A percentile compares a stretch with the other conserved stretches of the same genome.
phyloP scores from a whole-genome alignment of 108 stramenopile species.

The Skeletonema menzelii region DNA sequence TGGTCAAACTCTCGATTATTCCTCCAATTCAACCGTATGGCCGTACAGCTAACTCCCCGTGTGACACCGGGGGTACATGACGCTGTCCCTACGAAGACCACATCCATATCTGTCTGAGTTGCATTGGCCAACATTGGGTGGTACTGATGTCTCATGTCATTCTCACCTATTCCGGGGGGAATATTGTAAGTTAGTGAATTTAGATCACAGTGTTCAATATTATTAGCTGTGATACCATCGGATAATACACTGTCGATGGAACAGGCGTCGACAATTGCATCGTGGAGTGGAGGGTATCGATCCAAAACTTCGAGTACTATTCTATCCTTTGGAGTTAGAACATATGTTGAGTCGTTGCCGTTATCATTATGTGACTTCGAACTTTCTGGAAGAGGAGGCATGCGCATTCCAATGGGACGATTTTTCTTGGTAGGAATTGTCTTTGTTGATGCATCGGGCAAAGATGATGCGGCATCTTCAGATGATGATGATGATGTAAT shows the following conservation, averaged over 20 bases:
- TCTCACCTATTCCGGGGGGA: conserved; percentile 43
- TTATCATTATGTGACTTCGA: not conserved
- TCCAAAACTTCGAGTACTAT: conserved; percentile 53
- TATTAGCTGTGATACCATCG: not conserved
- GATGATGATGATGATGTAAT: not conserved
- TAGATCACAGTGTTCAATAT: conserved; percentile 18
- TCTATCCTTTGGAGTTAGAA: conserved; percentile 53
- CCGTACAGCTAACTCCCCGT: conserved; percentile 89
- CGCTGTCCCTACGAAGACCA: conserved; percentile 92
- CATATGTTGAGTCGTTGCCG: conserved; percentile 1
- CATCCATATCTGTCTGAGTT: conserved; percentile 73
- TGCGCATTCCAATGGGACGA: conserved; percentile 1
- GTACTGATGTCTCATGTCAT: conserved; percentile 59
- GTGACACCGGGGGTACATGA: conserved; percentile 87
- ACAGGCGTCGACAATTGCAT: conserved; percentile 29
- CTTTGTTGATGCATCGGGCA: not conserved
- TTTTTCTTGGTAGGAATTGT: not conserved
- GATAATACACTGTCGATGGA: not conserved
- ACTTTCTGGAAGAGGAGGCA: conserved; percentile 12
- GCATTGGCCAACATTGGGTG: conserved; percentile 60
- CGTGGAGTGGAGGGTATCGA: conserved; percentile 63
- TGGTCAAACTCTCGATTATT: conserved; percentile 1
- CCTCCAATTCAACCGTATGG: conserved; percentile 71
- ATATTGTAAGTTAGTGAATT: conserved; percentile 5
- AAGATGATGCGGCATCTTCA: too few species aligned